Base-by-base conservation (phyloP, 2,329 filamentous ascomycete genomes). In the Elsinoe necatrix region DNA sequence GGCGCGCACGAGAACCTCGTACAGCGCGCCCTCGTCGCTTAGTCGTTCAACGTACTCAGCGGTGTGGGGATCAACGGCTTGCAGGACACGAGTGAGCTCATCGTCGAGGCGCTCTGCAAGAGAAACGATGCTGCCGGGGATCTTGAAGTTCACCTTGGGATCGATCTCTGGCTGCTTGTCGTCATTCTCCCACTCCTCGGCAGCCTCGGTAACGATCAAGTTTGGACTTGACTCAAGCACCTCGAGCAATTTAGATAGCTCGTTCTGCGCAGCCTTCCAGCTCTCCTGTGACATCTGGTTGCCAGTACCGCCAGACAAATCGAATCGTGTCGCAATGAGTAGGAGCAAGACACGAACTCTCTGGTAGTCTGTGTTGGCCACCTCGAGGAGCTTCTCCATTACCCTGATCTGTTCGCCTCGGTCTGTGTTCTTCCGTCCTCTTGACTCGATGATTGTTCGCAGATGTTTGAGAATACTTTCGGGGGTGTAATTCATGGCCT, bases 351-450 rank as follows among this genome's bases (percentile, higher is more conserved):
- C 88, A 63, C 93, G 87, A 66, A 98, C 89, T 71, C 84, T 84
- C 75, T 97, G 93, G 76, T 98, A 98, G 54, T 95, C 90, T 55
- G 86, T 93, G 67, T 81, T 82, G 62, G 93, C 83, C 62, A 98
- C 91, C 70, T 95, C 90, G 67, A 85, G 77, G 55, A 98, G 82
- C 78, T 91, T 95, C 80, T 97, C 93, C 90, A 98, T 95, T 54
- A 92, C 86, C 73, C 86, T 86, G 73, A 98, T 97, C 75, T 98
- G 93, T 75, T 98, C 93, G 47, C 82, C 70, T 50, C 90, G 86
- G 72, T 98, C 93, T 62, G 93, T 96, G 79, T 97, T 97, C 83
- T 98, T 98, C 80, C 95, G 95, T 71, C 93, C 93, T 77, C 93
- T 83, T 58, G 92, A 91, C 77, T 98, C 93, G 69, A 97, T 80